Conservation (phyloP, 2,329 filamentous ascomycete genomes). For the Aspergillus viridinutans region DNA sequence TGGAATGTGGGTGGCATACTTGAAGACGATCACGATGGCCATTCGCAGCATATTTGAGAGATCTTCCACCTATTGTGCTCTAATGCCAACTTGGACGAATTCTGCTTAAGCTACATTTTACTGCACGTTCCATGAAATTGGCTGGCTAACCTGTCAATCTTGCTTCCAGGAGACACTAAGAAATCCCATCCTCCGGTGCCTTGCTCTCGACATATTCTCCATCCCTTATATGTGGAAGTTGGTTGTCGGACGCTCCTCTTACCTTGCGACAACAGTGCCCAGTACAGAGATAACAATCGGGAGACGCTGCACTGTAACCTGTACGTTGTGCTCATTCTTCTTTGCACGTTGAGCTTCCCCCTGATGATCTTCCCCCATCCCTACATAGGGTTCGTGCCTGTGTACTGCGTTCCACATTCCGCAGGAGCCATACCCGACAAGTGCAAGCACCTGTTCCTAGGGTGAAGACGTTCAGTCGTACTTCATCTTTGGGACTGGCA, state of each 20-base stretch:
- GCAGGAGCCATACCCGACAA: conserved; percentile 29
- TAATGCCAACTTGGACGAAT: background rate
- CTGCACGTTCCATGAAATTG: background rate
- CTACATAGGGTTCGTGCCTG: conserved; percentile 39
- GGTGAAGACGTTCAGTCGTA: conserved; percentile 47
- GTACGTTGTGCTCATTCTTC: conserved; percentile 31
- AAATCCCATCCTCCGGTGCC: conserved; percentile 8
- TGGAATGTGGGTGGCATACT: conserved; percentile 19
- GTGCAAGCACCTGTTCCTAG: conserved; percentile 31
- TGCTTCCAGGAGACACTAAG: conserved; percentile 15
- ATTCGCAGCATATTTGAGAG: conserved; percentile 15
- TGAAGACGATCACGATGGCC: conserved; percentile 11
- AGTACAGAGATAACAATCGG: conserved; percentile 22
- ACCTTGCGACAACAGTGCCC: conserved; percentile 18
- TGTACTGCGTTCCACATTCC: conserved; percentile 36
- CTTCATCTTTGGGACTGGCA: conserved; percentile 39
- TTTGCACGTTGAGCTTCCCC: conserved; percentile 29
- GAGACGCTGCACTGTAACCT: conserved; percentile 29
- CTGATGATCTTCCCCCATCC: conserved; percentile 35
- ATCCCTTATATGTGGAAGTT: conserved; percentile 25
- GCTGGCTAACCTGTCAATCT: conserved; percentile 14
- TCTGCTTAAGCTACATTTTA: background rate
- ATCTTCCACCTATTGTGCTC: conserved; percentile 6
- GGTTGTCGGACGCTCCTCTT: conserved; percentile 19
- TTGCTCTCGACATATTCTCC: conserved; percentile 20